Conservation (phyloP, 306 rosid species). For the Castanopsis chinensis region DNA sequence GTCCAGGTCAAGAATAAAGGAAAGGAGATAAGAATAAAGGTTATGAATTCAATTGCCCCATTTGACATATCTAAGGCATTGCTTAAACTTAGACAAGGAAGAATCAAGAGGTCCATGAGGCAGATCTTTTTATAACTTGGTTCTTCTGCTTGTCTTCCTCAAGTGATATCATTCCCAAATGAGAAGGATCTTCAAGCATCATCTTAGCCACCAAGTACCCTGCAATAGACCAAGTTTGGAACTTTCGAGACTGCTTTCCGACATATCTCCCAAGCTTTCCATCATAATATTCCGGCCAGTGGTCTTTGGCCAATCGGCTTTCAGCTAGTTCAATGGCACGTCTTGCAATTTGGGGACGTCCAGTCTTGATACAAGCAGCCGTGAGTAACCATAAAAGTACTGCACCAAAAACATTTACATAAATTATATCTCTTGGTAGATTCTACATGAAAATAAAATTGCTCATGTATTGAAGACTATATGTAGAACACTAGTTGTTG, state of each 20-base stretch:
- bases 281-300: slow-evolving; percentile 42
- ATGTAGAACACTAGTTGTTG: neutral
- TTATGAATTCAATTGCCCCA: neutral
- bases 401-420: neutral
- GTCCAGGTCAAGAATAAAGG: no score
- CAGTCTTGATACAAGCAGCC: slow-evolving; percentile 32
- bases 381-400: slow-evolving; percentile 40
- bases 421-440: neutral
- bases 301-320: slow-evolving; percentile 32
- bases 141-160: slow-evolving; percentile 32
- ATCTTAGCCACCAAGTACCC: slow-evolving; percentile 44
- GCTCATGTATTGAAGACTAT: neutral
- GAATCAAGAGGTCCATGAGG: slow-evolving; percentile 32
- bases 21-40: neutral
- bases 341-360: slow-evolving; percentile 34
- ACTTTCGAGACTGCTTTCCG: slow-evolving; percentile 34
- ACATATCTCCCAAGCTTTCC: slow-evolving; percentile 32
- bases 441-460: neutral
- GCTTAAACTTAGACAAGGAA: neutral
- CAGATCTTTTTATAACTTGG: slow-evolving; percentile 26
- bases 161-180: slow-evolving; percentile 35
- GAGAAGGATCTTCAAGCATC: slow-evolving; percentile 43
- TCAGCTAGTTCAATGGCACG: slow-evolving; percentile 36
- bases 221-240: slow-evolving; percentile 37
- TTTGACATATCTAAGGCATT: neutral